Percentiles rank a stretch among this genome's conserved stretches.
phyloP scores from a whole-genome alignment of 352 stramenopile genomes.

The Globisporangium ultimum region DNA sequence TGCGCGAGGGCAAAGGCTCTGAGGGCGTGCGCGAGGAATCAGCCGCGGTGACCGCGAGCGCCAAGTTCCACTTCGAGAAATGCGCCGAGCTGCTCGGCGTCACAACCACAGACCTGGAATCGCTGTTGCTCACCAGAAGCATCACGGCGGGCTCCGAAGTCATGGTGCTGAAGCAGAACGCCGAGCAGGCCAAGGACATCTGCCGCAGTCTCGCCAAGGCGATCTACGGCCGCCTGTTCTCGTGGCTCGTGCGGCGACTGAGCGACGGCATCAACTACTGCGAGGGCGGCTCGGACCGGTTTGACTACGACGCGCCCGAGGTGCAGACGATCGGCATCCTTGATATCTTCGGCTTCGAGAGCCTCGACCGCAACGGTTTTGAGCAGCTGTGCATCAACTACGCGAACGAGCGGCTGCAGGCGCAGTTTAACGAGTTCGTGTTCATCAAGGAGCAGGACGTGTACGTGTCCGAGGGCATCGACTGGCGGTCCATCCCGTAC shows the following conservation, averaged over 20 bases:
- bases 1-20: conserved; percentile 10
- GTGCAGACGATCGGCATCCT: conserved; percentile 66
- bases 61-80: conserved; percentile 55
- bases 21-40: conserved; percentile 17
- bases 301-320: conserved; percentile 34
- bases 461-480: conserved; percentile 75
- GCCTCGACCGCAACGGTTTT: conserved; percentile 82
- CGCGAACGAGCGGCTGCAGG: conserved; percentile 83
- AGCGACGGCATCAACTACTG: conserved; percentile 37
- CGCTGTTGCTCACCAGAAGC: conserved; percentile 82
- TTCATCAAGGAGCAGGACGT: conserved; percentile 89
- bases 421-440: conserved; percentile 90
- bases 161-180: conserved; percentile 74
- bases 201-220: conserved; percentile 94
- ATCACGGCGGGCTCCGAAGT: conserved; percentile 93
- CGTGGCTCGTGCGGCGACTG: conserved; percentile 90
- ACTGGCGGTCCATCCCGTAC: conserved; percentile 71
- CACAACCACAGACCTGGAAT: conserved; percentile 69
- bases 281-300: conserved; percentile 76
- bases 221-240: conserved; percentile 96
- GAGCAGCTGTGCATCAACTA: conserved; percentile 92
- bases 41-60: conserved; percentile 36
- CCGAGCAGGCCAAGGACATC: conserved; percentile 82
- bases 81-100: conserved; percentile 90
- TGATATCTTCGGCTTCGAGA: conserved; percentile 90